A percentile compares a stretch with the other conserved stretches of the same genome.
These are phyloP conservation scores for Umbelopsis vinacea DNA, from an alignment of 192 early-diverging fungal genomes.

Conservation along the genomic window DNA sequence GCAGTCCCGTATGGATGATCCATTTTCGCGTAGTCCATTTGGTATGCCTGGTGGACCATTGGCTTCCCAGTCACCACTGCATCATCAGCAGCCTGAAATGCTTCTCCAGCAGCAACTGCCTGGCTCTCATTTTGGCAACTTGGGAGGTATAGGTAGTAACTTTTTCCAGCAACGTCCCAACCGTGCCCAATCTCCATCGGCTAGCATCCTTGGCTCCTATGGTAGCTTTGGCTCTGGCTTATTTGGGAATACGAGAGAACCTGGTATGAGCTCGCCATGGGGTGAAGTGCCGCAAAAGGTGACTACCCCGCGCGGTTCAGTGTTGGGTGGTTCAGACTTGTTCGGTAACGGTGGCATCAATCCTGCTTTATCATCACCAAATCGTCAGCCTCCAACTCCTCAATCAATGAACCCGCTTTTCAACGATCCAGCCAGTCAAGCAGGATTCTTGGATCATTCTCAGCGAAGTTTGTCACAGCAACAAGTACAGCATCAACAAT, in stretches of 20 bases:
- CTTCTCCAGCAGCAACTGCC: constrained; percentile 21
- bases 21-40: constrained; percentile 28
- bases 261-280: constrained; percentile 22
- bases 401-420: constrained; percentile 6
- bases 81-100: constrained; percentile 18
- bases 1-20: constrained; percentile 4
- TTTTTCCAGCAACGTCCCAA: constrained; percentile 6
- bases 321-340: constrained; percentile 3
- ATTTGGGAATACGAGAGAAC: constrained; percentile 20
- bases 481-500: constrained; percentile 30
- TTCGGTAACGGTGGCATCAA: background rate
- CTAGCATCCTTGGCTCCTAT: constrained; percentile 11
- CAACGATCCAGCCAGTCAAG: background rate
- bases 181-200: constrained; percentile 22
- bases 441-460: constrained; percentile 26
- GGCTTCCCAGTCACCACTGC: constrained; percentile 9
- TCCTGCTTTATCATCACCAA: constrained; percentile 18
- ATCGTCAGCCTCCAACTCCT: constrained; percentile 14
- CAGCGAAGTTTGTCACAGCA: constrained; percentile 28
- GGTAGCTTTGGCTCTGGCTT: constrained; percentile 21
- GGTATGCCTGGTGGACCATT: constrained; percentile 19
- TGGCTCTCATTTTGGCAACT: constrained; percentile 5
- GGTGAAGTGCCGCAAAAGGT: constrained; percentile 12
- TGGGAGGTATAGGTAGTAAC: constrained; percentile 17
- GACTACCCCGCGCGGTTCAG: constrained; percentile 4